Percentiles rank a stretch among this genome's conserved stretches.
Evolutionary conservation across 2,329 filamentous ascomycete species (phyloP).

Genomic region (Fusarium sulawesiense): DNA sequence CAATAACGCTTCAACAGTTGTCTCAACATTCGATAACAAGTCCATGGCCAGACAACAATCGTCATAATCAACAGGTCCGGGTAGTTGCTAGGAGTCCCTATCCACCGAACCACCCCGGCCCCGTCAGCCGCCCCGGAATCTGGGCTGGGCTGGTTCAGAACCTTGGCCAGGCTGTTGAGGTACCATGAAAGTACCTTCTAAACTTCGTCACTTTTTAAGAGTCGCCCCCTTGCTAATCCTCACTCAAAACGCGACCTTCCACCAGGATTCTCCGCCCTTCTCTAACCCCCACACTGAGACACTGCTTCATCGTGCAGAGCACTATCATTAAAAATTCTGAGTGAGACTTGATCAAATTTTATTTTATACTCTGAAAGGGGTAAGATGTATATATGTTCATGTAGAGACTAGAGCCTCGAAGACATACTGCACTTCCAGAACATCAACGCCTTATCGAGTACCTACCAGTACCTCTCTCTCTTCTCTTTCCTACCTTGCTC

Average conservation of each 20-base stretch:
- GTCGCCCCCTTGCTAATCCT: conserved; percentile 14
- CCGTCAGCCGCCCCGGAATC: conserved; percentile 31
- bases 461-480: not conserved
- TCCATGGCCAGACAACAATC: conserved; percentile 6
- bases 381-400: not conserved
- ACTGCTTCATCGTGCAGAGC: not conserved
- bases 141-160: conserved; percentile 1
- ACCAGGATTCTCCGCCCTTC: conserved; percentile 31
- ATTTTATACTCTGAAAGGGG: not conserved
- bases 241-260: conserved; percentile 1
- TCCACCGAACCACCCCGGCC: conserved; percentile 16
- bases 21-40: not conserved
- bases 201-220: conserved; percentile 5
- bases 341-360: too few species aligned
- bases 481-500: not conserved
- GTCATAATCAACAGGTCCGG: conserved; percentile 4
- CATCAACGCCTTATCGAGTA: not conserved
- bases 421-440: not conserved
- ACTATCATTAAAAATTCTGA: not conserved
- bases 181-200: conserved; percentile 25
- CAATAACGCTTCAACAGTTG: not conserved
- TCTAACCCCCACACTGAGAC: not conserved
- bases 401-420: not conserved
- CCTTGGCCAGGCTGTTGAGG: not conserved
- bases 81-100: conserved; percentile 12